Percentiles rank a stretch among this genome's conserved stretches.
Conservation (phyloP, 352 stramenopile species). For the Pythium sp. region DNA sequence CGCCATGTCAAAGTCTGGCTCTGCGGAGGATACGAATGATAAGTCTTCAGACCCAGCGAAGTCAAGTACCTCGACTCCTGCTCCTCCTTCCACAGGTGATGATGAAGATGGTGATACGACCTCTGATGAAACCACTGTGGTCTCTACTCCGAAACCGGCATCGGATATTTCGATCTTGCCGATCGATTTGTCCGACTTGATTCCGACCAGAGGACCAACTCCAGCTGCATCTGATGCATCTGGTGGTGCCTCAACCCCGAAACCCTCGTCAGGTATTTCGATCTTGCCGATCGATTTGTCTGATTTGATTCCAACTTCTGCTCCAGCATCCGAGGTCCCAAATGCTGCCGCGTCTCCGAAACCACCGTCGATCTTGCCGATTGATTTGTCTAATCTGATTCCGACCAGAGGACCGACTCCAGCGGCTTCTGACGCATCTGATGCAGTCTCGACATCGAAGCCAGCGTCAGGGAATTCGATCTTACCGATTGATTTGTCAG, state of each 20-base stretch:
- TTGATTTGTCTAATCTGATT: too few relatives aligned
- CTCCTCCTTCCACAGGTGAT: neutral
- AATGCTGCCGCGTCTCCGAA: too few relatives aligned
- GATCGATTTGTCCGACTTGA: neutral
- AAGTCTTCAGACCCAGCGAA: neutral
- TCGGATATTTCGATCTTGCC: neutral
- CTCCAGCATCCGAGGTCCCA: neutral
- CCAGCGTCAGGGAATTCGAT: neutral
- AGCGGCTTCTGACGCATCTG: too few relatives aligned
- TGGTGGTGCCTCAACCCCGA: neutral
- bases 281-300: neutral
- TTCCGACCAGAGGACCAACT: neutral
- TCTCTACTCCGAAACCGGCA: neutral
- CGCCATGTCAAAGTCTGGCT: neutral
- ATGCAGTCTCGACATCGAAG: neutral
- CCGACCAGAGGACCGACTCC: too few relatives aligned
- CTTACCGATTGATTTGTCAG: neutral
- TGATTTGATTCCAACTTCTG: neutral
- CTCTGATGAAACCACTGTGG: neutral
- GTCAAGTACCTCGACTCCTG: neutral
- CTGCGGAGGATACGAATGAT: neutral
- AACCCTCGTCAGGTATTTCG: neutral
- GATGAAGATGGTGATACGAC: neutral
- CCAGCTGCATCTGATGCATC: neutral
- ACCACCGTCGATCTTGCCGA: too few relatives aligned